phyloP scores from a whole-genome alignment of 306 rosid species.

The Gynostemma pentaphyllum region DNA sequence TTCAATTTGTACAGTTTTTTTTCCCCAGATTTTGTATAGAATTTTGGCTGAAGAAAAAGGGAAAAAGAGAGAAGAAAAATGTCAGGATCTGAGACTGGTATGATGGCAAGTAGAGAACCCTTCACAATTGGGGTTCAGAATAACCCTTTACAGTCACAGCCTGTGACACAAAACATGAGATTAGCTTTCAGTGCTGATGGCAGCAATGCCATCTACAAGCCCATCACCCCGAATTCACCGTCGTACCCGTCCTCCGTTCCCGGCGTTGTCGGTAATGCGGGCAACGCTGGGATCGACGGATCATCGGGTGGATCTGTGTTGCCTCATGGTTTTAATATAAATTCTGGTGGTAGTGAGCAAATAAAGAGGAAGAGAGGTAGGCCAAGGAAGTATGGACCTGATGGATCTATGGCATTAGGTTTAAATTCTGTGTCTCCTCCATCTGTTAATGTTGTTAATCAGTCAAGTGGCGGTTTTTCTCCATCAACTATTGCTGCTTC shows the following conservation, averaged over 20 bases:
- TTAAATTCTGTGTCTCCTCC: conserved; percentile 23
- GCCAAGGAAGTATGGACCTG: conserved; percentile 68
- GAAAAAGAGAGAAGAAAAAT: conserved; percentile 11
- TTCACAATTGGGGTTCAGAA: conserved; percentile 29
- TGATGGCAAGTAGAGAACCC: conserved; percentile 38
- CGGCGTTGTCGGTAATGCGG: conserved; percentile 3
- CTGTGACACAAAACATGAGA: conserved; percentile 28
- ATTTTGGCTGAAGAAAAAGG: not conserved
- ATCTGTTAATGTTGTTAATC: not conserved
- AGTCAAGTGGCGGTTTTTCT: conserved; percentile 28
- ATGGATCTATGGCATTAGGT: conserved; percentile 39
- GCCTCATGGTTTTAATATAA: conserved; percentile 21
- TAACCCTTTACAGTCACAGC: conserved; percentile 16
- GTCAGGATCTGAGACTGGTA: conserved; percentile 63
- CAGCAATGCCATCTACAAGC: conserved; percentile 26
- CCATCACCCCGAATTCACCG: conserved; percentile 15
- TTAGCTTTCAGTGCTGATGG: conserved; percentile 31
- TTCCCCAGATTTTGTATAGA: conserved; percentile 12
- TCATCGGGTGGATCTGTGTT: conserved; percentile 11
- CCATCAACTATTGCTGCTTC: conserved; percentile 13
- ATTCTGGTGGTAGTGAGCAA: conserved; percentile 23
- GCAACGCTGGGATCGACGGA: conserved; percentile 14
- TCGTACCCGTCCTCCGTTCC: conserved; percentile 16
- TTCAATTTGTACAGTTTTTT: not conserved
- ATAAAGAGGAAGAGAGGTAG: conserved; percentile 68